Base-by-base conservation (phyloP, 75 land plant species). In the Gnetum montanum region DNA sequence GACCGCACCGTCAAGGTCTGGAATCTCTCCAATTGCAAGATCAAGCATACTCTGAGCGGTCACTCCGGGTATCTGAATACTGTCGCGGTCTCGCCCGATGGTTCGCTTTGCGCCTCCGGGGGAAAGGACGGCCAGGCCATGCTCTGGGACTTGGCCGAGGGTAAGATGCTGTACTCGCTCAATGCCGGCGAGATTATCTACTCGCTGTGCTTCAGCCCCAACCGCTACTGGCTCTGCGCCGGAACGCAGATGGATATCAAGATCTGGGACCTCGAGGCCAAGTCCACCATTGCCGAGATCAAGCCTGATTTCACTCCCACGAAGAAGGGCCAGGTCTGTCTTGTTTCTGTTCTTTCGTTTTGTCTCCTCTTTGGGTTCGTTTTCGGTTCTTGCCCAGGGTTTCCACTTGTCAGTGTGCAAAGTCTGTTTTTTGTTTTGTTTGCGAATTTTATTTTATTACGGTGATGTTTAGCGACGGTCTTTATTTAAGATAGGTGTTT, bases 241-340 rank as follows among this genome's bases (percentile, higher is more conserved):
- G 92, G 89, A 0, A 88, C 93, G 2, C 75, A 86, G 75, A 24
- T 54, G 8, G 67, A 70, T 31, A 72, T 86, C 13, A 86, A 79
- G 84, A 83, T 88, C 41, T 88, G 90, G 95, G 95, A 89, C 63
- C 58, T 89, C 57, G 95, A 89, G 76, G 85, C 90, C 75, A 89
- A 88, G 79, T 69, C 66, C 62, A 60, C 85, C 62, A 90, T 89
- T 15, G 76, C 75, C 47, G 95, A 89, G 38, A 57, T 81, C 24
- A 74, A 65, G 67, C 73, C 82, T n/a, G 90, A 89, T 27, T 69
- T 53, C 64, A 29, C 43, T 12, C 4, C 56, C 67, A 4, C 62
- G 16, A 46, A 46, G 34, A 68, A 79, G 70, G 48, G 49, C 29
- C 69, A 66, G 69, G 69, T 66, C 15, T 18, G 41, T 2, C 11